These are phyloP conservation scores for Solanum raphanifolium DNA, from an alignment of 257 asterid genomes.

Conservation along the genomic window DNA sequence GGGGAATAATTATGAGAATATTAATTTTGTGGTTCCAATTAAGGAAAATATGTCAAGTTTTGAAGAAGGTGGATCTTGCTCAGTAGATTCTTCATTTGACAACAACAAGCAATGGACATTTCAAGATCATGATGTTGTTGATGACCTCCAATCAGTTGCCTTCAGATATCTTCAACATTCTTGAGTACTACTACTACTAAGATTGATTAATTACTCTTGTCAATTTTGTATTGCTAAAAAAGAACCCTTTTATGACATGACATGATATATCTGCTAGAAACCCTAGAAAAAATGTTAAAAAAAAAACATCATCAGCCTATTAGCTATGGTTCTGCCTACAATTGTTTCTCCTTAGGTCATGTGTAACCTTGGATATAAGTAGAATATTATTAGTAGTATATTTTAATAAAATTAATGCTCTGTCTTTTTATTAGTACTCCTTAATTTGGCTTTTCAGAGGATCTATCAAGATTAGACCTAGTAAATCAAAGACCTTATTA, in stretches of 20 bases:
- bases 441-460: background rate
- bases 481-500: background rate
- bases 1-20: background rate
- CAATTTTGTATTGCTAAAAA: background rate
- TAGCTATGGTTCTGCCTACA: background rate
- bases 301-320: background rate
- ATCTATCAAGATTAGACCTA: background rate
- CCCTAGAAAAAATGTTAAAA: constrained; percentile 15
- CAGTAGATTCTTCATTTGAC: constrained; percentile 46
- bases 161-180: constrained; percentile 46
- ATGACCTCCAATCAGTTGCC: constrained; percentile 62
- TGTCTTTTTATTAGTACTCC: background rate
- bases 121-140: constrained; percentile 31
- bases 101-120: constrained; percentile 40
- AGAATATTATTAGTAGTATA: constrained; percentile 6
- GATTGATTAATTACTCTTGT: background rate
- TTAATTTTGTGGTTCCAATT: background rate
- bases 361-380: constrained; percentile 12
- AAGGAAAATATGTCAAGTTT: constrained; percentile 38
- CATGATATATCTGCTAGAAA: constrained; percentile 8
- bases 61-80: constrained; percentile 14
- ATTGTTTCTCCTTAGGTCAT: constrained; percentile 3
- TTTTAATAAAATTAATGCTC: background rate
- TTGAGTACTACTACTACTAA: background rate
- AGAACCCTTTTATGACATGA: background rate